These are phyloP conservation scores for Capsicum baccatum DNA, from an alignment of 257 asterid genomes.

Conservation along the genomic window DNA sequence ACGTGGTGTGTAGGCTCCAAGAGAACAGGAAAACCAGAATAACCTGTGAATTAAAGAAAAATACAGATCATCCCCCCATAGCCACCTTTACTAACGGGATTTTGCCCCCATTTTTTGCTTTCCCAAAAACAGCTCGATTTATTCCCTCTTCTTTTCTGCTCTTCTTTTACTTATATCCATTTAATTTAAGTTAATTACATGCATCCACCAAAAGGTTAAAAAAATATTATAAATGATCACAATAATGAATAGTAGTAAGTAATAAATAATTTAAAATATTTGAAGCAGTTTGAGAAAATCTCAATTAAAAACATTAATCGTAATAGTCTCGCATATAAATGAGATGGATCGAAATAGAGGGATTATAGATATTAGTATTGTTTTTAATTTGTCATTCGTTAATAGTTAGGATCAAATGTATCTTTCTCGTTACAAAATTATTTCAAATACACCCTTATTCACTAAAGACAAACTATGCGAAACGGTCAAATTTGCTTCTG, in stretches of 20 bases:
- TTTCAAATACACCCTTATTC: not conserved
- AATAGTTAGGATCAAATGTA: not conserved
- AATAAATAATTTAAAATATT: too few species aligned
- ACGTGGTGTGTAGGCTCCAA: slow-evolving; percentile 26
- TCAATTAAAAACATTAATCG: not conserved
- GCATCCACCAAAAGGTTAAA: not conserved
- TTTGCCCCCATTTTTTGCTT: slow-evolving; percentile 20
- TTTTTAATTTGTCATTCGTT: not conserved
- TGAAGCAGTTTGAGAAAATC: too few species aligned
- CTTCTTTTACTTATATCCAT: not conserved
- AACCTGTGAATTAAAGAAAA: slow-evolving; percentile 21
- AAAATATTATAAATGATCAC: too few species aligned
- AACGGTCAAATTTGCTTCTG: not conserved
- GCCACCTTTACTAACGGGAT: slow-evolving; percentile 22
- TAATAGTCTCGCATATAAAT: not conserved
- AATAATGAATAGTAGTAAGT: too few species aligned
- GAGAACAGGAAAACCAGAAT: slow-evolving; percentile 22
- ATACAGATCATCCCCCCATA: not conserved
- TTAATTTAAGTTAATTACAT: not conserved
- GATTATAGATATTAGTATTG: not conserved
- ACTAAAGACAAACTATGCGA: not conserved
- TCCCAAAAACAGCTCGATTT: slow-evolving; percentile 40
- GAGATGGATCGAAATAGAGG: not conserved
- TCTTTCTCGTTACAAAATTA: not conserved
- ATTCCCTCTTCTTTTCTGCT: slow-evolving; percentile 37